phyloP scores from a whole-genome alignment of 352 stramenopile species.

The Pythium sukuiense region DNA sequence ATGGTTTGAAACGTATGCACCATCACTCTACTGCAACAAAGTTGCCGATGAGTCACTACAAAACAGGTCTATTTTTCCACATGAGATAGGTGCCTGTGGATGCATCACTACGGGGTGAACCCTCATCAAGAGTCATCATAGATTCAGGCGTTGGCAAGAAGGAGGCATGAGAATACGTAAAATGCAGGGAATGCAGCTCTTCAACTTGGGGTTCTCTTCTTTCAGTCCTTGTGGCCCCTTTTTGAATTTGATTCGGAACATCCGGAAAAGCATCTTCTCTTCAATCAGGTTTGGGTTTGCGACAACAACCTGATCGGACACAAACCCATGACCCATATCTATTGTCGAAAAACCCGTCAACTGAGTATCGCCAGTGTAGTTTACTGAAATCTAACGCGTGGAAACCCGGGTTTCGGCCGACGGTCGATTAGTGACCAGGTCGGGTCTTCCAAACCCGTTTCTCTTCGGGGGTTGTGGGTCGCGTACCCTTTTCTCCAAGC shows the following conservation, averaged over 20 bases:
- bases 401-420: not conserved
- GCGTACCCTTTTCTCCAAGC: constrained; percentile 23
- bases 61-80: not conserved
- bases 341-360: constrained; percentile 11
- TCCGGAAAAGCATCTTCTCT: constrained; percentile 10
- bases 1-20: constrained; percentile 10
- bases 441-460: constrained; percentile 15
- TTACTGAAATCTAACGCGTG: constrained; percentile 5
- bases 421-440: constrained; percentile 17
- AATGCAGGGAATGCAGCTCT: constrained; percentile 5
- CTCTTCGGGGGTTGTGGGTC: constrained; percentile 22
- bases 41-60: not conserved
- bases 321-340: constrained; percentile 4
- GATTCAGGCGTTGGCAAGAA: no score
- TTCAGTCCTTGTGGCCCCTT: not conserved
- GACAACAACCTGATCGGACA: no score
- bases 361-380: not conserved
- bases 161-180: no score
- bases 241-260: constrained; percentile 19
- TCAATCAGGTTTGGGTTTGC: constrained; percentile 16
- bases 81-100: not conserved
- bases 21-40: constrained; percentile 28
- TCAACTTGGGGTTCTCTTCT: constrained; percentile 2
- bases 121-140: not conserved
- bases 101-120: not conserved